Base-by-base conservation (phyloP, 1,284 basidiomycete genomes). In the Irpex sp. region DNA sequence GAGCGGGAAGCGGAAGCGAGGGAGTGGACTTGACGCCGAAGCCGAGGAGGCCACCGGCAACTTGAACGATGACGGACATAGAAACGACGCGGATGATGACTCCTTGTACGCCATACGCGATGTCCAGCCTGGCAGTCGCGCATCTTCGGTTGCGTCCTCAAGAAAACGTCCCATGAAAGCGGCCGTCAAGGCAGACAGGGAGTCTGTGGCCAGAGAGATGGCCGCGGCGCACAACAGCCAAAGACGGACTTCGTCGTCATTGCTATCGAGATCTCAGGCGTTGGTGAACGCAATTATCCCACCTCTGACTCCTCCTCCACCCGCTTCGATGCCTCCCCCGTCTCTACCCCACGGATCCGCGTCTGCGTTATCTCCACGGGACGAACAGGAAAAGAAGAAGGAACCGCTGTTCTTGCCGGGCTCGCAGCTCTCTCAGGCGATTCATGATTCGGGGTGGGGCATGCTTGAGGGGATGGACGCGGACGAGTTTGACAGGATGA, bases 331-430 rank as follows among this genome's bases (percentile, higher is more conserved):
- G 15, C 57, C 58, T 58, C 55, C 35, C 65, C 69, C 57, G 51
- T 43, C 39, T 15, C 47, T 59, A 47, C 43, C 43, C 63, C 63
- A 57, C 64, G 59, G n/a, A 46, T 21, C 31, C 51, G 51, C 33
- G 15, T 43, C 46, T 21, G 21, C 35, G 17, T 11, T 15, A 15
- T 43, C 39, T 43, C 39, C 39, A 11, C 15, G 11, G 39, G 15
- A 43, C 2, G 39, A 43, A 43, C 11, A 43, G 15, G 49, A 3
- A 19, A 51, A 68, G 57, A 64, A 71, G 53, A 65, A 73, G 57
- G 83, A 85, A 62, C 87, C 88, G 9, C 79, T 91, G 59, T 90
- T 92, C 71, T 75, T 89, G 47, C 88, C 87, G 13, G 70, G 72
- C 8, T 84, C 85, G 21, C 89, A 90, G 69, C 76, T 87, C 54